These are phyloP conservation scores for Eucalyptus regnans DNA, from an alignment of 345 rosid species.

Conservation along the genomic window DNA sequence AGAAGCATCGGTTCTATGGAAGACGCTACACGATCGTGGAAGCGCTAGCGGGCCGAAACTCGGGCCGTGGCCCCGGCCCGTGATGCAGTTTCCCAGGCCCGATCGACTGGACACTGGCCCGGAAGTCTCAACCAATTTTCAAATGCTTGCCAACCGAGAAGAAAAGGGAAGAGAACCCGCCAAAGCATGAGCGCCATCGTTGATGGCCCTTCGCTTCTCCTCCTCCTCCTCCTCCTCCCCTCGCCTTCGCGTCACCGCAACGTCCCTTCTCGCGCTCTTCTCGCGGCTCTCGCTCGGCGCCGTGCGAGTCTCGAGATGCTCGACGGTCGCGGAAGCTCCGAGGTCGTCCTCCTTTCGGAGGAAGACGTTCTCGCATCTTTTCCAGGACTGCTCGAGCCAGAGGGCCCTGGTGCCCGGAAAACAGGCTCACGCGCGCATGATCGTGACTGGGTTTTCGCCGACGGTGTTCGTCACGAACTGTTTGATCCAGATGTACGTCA, in stretches of 20 bases:
- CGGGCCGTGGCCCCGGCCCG: not conserved
- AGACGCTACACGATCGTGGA: not conserved
- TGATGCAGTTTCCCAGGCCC: not conserved
- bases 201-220: constrained; percentile 16
- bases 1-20: not conserved
- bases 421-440: constrained; percentile 80
- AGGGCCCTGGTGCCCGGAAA: constrained; percentile 33
- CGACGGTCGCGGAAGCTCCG: constrained; percentile 13
- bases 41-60: not conserved
- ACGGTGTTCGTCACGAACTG: constrained; percentile 61
- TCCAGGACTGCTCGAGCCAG: constrained; percentile 51
- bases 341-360: constrained; percentile 4
- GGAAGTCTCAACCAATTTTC: not conserved
- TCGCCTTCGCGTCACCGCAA: not conserved
- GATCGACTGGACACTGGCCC: not conserved
- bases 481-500: constrained; percentile 48
- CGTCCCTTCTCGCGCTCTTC: not conserved
- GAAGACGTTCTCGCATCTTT: constrained; percentile 53
- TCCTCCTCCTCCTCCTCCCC: not conserved
- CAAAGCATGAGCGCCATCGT: constrained; percentile 21
- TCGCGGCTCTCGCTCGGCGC: not conserved
- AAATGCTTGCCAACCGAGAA: not conserved
- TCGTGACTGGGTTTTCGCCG: constrained; percentile 59
- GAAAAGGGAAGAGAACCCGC: not conserved
- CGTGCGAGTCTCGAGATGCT: constrained; percentile 3